Evolutionary conservation across 495 filamentous ascomycete genomes (phyloP), one percentile per base, ranked within the genome.

Genomic region (Cairneyella variabilis): DNA sequence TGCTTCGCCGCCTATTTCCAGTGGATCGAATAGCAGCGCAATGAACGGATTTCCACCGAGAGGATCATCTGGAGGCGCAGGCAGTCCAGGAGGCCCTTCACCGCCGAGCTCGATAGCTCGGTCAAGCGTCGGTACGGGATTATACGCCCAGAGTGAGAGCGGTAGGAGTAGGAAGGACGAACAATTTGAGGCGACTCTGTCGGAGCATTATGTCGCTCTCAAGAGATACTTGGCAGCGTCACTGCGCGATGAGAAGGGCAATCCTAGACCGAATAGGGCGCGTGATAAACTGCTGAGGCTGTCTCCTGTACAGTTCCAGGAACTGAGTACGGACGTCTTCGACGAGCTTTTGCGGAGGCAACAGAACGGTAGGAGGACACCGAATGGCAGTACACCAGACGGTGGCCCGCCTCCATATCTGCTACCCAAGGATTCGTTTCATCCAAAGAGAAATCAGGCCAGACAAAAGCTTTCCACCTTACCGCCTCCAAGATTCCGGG

Each of bases 321-420:
- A 98, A 71, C 76, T 98, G 18, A 96, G 90, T 64, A 97, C 92
- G 18, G 93, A 98, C 67, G 93, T 98, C 27, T 97, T 90, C 69
- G 93, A 98, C 68, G 93, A 98, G 69, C 74, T 97, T 38, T 78
- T 93, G 56, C 88, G 93, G 30, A 83, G 93, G 53, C 89, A 96
- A 66, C 77, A 82, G 60, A 70, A 69, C 3, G 66, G 65, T 23
- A 67, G 73, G 60, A 74, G 73, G 48, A 74, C 77, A 22, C 74
- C 77, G 21, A 80, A 79, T 49, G 74, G 75, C 25, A 65, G 68
- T 2, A 75, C 67, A 28, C 81, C 76, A 34, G 78, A 81, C 42
- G 72, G 69, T 48, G 61, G 67, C 34, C 69, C 69, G 34, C 75
- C 74, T 2, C 89, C 89, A 11, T 92, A 80, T 65, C 76, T 98